Percentiles rank a stretch among this genome's conserved stretches.
phyloP scores from a whole-genome alignment of 495 filamentous ascomycete species.

The Penicillium riverlandense region DNA sequence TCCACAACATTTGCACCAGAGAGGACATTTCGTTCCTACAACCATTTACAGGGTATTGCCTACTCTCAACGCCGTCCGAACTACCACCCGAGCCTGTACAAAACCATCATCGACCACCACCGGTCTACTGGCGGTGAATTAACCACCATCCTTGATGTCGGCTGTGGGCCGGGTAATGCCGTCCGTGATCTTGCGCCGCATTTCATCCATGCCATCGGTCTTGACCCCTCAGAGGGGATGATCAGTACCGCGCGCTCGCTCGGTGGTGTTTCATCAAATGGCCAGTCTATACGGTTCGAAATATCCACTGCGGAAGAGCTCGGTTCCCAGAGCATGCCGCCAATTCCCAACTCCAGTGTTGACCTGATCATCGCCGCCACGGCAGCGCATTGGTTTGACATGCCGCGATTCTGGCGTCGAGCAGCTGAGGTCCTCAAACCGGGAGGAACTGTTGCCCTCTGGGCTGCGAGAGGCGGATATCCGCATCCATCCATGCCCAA shows the following conservation, averaged over 20 bases:
- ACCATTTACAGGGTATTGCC: conserved; percentile 27
- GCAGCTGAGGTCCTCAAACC: conserved; percentile 45
- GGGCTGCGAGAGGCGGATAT: conserved; percentile 22
- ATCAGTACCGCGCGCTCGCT: conserved; percentile 35
- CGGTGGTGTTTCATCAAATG: conserved; percentile 22
- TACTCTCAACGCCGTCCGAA: conserved; percentile 37
- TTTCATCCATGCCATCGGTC: conserved; percentile 42
- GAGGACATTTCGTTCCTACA: conserved; percentile 42
- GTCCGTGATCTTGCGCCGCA: conserved; percentile 27
- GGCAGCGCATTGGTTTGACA: conserved; percentile 57
- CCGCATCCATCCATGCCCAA: conserved; percentile 29
- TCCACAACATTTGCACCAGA: background rate
- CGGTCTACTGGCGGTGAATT: conserved; percentile 38
- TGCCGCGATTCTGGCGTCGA: conserved; percentile 43
- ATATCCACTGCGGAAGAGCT: conserved; percentile 41
- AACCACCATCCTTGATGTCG: conserved; percentile 43
- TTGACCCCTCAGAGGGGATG: conserved; percentile 50
- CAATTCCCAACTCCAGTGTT: conserved; percentile 26
- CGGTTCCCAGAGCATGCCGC: conserved; percentile 4
- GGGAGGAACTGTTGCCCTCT: conserved; percentile 51
- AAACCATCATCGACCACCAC: conserved; percentile 44
- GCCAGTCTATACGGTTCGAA: conserved; percentile 30
- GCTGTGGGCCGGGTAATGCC: conserved; percentile 48
- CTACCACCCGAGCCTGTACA: conserved; percentile 37
- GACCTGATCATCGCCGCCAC: conserved; percentile 47